Conservation (phyloP, 257 asterid species). For the Rauvolfia tetraphylla region DNA sequence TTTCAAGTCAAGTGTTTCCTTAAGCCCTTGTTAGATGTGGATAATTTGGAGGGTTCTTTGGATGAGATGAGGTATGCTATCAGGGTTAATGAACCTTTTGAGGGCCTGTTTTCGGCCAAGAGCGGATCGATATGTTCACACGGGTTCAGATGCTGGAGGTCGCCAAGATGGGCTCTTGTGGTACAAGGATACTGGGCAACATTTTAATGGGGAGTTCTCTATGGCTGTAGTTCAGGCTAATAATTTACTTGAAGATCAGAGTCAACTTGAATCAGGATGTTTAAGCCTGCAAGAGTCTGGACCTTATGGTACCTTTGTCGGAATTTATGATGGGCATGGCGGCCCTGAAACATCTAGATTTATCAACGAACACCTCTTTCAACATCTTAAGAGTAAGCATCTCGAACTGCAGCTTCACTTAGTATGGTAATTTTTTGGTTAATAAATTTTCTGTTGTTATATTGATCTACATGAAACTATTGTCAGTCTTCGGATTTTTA, state of each 20-base stretch:
- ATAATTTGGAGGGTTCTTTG: constrained; percentile 51
- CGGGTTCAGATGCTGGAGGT: constrained; percentile 51
- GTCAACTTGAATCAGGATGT: constrained; percentile 66
- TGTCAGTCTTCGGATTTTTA: background rate
- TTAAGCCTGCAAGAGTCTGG: constrained; percentile 56
- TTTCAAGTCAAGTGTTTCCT: constrained; percentile 14
- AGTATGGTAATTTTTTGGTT: background rate
- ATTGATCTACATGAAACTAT: background rate
- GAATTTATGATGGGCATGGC: constrained; percentile 76
- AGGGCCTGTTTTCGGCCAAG: constrained; percentile 64
- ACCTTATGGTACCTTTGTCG: constrained; percentile 66
- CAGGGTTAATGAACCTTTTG: constrained; percentile 54
- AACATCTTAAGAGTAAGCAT: constrained; percentile 63
- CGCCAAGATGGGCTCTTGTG: constrained; percentile 67
- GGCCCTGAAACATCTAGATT: constrained; percentile 70
- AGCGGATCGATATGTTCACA: constrained; percentile 38
- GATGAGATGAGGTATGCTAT: constrained; percentile 80
- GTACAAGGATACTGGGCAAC: constrained; percentile 72
- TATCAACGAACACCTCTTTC: constrained; percentile 57
- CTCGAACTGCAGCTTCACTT: background rate
- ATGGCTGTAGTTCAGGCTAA: constrained; percentile 86
- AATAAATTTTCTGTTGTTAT: background rate
- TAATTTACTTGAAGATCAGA: constrained; percentile 68
- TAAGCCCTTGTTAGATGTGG: constrained; percentile 36
- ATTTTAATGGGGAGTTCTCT: constrained; percentile 64